Conservation (phyloP, 2,329 filamentous ascomycete genomes). For the Colletotrichum falcatum region DNA sequence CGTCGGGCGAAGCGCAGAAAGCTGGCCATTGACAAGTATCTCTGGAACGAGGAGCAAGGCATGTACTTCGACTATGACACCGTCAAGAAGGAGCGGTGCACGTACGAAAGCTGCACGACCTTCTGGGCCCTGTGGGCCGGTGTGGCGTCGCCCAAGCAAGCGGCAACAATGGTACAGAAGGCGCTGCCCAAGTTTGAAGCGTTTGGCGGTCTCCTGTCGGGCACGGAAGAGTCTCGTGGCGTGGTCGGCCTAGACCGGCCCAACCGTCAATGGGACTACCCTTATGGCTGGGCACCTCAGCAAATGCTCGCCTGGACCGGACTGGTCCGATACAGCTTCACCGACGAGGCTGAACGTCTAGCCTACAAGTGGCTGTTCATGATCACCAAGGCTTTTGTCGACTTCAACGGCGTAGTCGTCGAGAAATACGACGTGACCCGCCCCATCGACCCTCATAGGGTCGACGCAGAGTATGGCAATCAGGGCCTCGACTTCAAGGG, state of each 20-base stretch:
- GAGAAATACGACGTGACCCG: constrained; percentile 99
- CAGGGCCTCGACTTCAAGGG: constrained; percentile 96
- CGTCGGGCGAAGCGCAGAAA: constrained; percentile 87
- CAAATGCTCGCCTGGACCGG: constrained; percentile 98
- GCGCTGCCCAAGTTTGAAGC: constrained; percentile 90
- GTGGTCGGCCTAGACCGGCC: constrained; percentile 82
- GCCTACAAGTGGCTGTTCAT: constrained; percentile 98
- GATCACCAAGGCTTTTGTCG: constrained; percentile 98
- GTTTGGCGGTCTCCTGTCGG: constrained; percentile 87
- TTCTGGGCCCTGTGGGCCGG: constrained; percentile 99
- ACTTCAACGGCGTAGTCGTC: constrained; percentile 97
- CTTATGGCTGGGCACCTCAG: constrained; percentile 98
- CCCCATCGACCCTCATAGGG: constrained; percentile 89
- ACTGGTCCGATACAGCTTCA: constrained; percentile 89
- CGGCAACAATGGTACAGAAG: constrained; percentile 82
- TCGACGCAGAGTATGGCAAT: constrained; percentile 98
- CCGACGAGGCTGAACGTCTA: constrained; percentile 87
- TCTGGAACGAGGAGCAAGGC: constrained; percentile 91
- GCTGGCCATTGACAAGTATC: constrained; percentile 87
- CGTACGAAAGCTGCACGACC: constrained; percentile 91
- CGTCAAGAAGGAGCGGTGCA: constrained; percentile 80
- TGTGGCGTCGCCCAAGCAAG: constrained; percentile 85
- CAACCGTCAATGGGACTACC: constrained; percentile 98
- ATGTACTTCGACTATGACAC: constrained; percentile 99
- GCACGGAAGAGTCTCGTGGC: constrained; percentile 90